Conservation (phyloP, 2,329 filamentous ascomycete species). For the Aspergillus sergii region DNA sequence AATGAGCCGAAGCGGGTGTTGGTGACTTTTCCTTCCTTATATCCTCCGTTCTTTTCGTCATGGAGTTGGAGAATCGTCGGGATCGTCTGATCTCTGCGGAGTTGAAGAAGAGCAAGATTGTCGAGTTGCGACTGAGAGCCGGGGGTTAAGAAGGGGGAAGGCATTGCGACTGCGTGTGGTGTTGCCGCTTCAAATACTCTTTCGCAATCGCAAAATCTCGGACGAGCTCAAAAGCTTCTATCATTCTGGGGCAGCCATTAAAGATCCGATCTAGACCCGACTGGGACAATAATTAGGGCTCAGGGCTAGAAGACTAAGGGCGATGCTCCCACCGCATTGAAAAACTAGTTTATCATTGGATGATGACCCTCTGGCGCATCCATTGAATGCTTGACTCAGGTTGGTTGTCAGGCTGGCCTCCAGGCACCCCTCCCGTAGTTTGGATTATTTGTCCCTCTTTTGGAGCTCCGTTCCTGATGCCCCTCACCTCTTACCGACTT, state of each 20-base stretch:
- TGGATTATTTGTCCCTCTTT: conserved; percentile 17
- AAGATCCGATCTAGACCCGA: background rate
- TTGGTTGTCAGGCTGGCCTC: conserved; percentile 10
- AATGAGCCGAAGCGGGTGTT: conserved; percentile 96
- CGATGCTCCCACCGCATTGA: background rate
- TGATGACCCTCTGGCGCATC: background rate
- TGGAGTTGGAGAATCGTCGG: conserved; percentile 70
- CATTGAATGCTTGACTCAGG: background rate
- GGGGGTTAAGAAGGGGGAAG: conserved; percentile 79
- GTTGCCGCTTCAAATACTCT: background rate
- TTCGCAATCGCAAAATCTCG: conserved; percentile 5
- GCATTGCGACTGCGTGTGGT: conserved; percentile 29
- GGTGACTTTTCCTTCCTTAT: conserved; percentile 74
- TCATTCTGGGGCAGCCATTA: background rate
- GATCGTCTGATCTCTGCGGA: conserved; percentile 82
- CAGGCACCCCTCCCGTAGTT: background rate
- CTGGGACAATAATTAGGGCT: background rate
- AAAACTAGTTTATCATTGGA: background rate
- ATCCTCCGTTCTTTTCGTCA: conserved; percentile 68
- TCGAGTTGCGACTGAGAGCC: conserved; percentile 63
- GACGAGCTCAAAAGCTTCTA: background rate
- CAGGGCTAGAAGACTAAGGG: background rate
- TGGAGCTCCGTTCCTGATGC: conserved; percentile 26
- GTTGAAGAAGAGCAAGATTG: conserved; percentile 78
- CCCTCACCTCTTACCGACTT: conserved; percentile 22